phyloP scores from a whole-genome alignment of 768 basidiomycete species.

The Lactarius akahatsu region DNA sequence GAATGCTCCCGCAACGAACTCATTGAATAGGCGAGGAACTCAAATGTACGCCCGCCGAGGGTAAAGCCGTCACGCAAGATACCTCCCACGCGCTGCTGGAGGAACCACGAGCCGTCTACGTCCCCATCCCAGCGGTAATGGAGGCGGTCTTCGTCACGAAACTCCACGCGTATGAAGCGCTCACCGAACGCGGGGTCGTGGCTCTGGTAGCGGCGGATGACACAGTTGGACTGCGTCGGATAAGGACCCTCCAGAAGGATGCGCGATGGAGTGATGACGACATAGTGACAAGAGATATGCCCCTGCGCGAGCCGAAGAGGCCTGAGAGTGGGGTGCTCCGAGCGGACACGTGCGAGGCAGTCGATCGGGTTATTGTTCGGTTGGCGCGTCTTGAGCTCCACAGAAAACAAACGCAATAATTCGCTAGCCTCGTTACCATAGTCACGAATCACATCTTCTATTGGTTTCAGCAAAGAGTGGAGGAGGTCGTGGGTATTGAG shows the following conservation, averaged over 20 bases:
- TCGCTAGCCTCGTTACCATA: slow-evolving; percentile 41
- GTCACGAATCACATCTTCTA: slow-evolving; percentile 43
- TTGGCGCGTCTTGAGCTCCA: slow-evolving; percentile 45
- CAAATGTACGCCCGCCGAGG: slow-evolving; percentile 68
- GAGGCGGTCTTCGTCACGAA: slow-evolving; percentile 80
- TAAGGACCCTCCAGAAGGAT: slow-evolving; percentile 76
- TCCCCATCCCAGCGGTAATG: slow-evolving; percentile 69
- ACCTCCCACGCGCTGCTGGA: slow-evolving; percentile 38
- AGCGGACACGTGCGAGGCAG: slow-evolving; percentile 47
- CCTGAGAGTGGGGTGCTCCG: slow-evolving; percentile 28
- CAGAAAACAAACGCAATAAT: slow-evolving; percentile 55
- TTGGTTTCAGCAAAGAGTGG: slow-evolving; percentile 42
- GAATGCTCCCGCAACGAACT: slow-evolving; percentile 80
- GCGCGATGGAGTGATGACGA: slow-evolving; percentile 74
- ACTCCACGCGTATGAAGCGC: slow-evolving; percentile 78
- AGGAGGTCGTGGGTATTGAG: slow-evolving; percentile 60
- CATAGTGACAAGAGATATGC: slow-evolving; percentile 64
- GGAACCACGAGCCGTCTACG: slow-evolving; percentile 56
- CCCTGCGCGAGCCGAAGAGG: slow-evolving; percentile 36
- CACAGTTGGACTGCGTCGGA: slow-evolving; percentile 71
- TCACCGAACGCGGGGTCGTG: slow-evolving; percentile 48
- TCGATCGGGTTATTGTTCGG: slow-evolving; percentile 42
- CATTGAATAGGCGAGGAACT: slow-evolving; percentile 80
- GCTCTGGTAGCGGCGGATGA: slow-evolving; percentile 60
- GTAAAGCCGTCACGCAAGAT: slow-evolving; percentile 61